Evolutionary conservation across 1,139 yeast genomes (phyloP), one percentile per base, ranked within the genome.

Genomic region (Meyerozyma sp.): DNA sequence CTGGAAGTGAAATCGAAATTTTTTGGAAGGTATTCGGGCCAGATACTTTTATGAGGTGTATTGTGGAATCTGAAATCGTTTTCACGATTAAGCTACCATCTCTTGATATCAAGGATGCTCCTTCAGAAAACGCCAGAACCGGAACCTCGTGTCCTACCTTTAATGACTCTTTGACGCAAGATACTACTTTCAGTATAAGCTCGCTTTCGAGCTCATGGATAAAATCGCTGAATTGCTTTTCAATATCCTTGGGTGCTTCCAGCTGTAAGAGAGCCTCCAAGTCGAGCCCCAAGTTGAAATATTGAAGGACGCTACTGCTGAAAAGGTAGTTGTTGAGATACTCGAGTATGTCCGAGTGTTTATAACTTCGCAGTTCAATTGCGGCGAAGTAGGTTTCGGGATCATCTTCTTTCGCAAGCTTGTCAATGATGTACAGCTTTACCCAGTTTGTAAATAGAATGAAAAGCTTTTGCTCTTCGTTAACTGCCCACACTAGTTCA

Each of bases 381-480:
- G 49, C 56, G 25, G 53, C 52, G 42, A 58, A 55, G 40, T 58
- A 60, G 1, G 65, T 49, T 18, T 58, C 63, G 29, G 63, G 59
- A 41, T 68, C 71, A 39, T 68, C 71, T 42, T 66, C 70, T 41
- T 63, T 65, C 3, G 62, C 44, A n/a, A 72, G 53, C 36, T 63
- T 62, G 42, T 70, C 75, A 16, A 72, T 57, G 7, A 70, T 54
- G 40, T 63, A 65, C 11, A 52, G 54, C 47, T 68, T 67, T 11
- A 47, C 50, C 49, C 49, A 48, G 14, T 14, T 41, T 27, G n/a
- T 52, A 20, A 39, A 39, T 23, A 18, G 8, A 40, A 69, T 71
- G 59, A 80, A 82, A 32, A 69, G 57, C 36, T 67, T 66, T 48
- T 75, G 80, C 47, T 82, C 87, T 30, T 72, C 70, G 50, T 77